Base-by-base conservation (phyloP, 805 yeast genomes). In the Metschnikowia cubensis region DNA sequence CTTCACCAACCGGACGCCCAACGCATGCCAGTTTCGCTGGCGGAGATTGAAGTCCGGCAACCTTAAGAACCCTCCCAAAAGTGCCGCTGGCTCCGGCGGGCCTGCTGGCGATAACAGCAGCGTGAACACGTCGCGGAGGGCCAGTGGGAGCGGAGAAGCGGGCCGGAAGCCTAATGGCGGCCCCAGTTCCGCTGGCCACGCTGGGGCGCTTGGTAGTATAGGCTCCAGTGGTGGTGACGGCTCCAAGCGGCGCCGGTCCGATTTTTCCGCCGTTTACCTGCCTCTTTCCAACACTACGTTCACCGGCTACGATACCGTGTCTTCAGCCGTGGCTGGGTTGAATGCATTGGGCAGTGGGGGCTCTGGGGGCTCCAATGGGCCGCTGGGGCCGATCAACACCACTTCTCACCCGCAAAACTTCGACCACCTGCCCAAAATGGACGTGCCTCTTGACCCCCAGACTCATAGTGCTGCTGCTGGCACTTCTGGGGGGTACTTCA, bases 21-120 rank as follows among this genome's bases (percentile, higher is more conserved):
- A 87, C 63, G 95, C 95, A 2, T 87, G 96, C 60, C 95, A 87
- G 68, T 87, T 87, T 63, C 79, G 96, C 58, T 89, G 96, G 96
- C 78, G 96, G 65, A 69, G 96, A 54, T 68, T 77, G 17, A 74
- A 76, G 59, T 63, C 68, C 36, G 78, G 78, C 2, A 74, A 55
- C 47, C 50, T 57, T 47, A 57, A 57, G 45, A 57, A 57, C 47
- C 77, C 78, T 11, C 77, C 78, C 11, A 73, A 73, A 47, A 62
- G 69, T 22, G 69, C 73, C 13, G 44, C 51, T 21, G 42, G 20
- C 3, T 15, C 18, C 13, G 33, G 42, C 8, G 55, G 33, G 55
- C 56, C 44, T 47, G 48, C 17, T 8, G 20, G 42, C 14, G 35
- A 31, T 13, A 25, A 17, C 21, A 34, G 25, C 6, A 31, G 32